Evolutionary conservation across 2,329 filamentous ascomycete genomes (phyloP), one percentile per base, ranked within the genome.

Genomic region (Aspergillus quadrilineatus): DNA sequence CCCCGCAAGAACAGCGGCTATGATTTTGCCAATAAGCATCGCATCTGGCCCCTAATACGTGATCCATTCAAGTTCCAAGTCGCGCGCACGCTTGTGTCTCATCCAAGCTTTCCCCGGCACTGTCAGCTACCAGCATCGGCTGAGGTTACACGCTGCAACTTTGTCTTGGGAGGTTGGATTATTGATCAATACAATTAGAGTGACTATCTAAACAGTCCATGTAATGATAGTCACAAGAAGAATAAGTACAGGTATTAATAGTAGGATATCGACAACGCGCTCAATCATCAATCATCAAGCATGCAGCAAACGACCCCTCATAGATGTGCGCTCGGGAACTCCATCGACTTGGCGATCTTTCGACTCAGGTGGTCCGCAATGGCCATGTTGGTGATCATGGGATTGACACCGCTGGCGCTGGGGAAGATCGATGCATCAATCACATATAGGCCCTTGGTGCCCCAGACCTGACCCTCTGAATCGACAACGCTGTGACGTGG

Each of bases 321-420:
- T 12, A 55, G 53, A 12, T 46, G 53, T 17, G 53, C 37, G 10
- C 7, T 50, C 6, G 62, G 46, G 34, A 62, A 54, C 0, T 59
- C 60, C 64, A 77, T 56, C 22, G 58, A 62, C 59, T 66, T 68
- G 4, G 68, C 72, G 43, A 80, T 63, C 12, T 73, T 74, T 37
- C 68, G 68, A 59, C 75, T 77, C 7, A 76, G 73, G 69, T 73
- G 77, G 60, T 81, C 77, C 5, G 76, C 73, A 50, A 81, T 78
- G 4, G 74, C 79, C 79, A 81, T 79, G 53, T 75, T 79, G 49
- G 77, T 80, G 45, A 81, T 65, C 79, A 81, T 81, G 2, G 79
- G 79, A 50, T 81, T 81, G 28, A 80, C 79, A 9, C 79, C 79
- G 55, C 76, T 79, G 15, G 79, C 78, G 57, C 77, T 79, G 3